Percentiles rank a stretch among this genome's conserved stretches.
These are phyloP conservation scores for Xylariaceae sp. DNA, from an alignment of 2,329 filamentous ascomycete genomes.

Conservation along the genomic window DNA sequence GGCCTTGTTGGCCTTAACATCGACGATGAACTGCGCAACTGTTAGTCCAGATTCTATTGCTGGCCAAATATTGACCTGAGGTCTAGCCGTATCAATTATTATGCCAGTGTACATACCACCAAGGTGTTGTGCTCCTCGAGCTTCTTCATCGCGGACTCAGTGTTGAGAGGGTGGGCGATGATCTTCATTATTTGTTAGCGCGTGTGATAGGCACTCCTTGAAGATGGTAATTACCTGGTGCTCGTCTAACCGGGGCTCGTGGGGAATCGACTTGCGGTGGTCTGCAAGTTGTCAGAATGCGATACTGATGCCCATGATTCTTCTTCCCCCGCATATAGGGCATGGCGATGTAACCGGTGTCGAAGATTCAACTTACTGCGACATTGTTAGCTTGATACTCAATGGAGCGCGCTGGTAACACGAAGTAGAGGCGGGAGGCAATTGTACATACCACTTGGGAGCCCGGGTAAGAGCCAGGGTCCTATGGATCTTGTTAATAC, in stretches of 20 bases:
- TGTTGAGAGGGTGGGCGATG: constrained; percentile 97
- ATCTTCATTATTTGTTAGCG: constrained; percentile 41
- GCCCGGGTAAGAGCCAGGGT: constrained; percentile 16
- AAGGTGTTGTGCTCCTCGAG: constrained; percentile 99
- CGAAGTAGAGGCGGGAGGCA: background rate
- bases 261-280: constrained; percentile 89
- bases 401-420: background rate
- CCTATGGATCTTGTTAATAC: constrained; percentile 7
- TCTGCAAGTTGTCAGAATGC: constrained; percentile 44
- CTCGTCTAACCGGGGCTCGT: constrained; percentile 87
- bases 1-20: constrained; percentile 98
- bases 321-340: background rate
- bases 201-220: background rate
- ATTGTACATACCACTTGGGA: constrained; percentile 14
- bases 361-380: constrained; percentile 5
- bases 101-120: constrained; percentile 9
- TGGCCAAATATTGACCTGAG: no score
- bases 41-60: constrained; percentile 15
- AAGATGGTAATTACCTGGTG: constrained; percentile 52
- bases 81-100: background rate
- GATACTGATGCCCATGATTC: background rate
- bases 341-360: background rate
- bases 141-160: constrained; percentile 99
- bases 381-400: constrained; percentile 3
- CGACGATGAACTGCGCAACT: constrained; percentile 66